Conservation (phyloP, 257 asterid genomes). For the Coffea eugenioides region DNA sequence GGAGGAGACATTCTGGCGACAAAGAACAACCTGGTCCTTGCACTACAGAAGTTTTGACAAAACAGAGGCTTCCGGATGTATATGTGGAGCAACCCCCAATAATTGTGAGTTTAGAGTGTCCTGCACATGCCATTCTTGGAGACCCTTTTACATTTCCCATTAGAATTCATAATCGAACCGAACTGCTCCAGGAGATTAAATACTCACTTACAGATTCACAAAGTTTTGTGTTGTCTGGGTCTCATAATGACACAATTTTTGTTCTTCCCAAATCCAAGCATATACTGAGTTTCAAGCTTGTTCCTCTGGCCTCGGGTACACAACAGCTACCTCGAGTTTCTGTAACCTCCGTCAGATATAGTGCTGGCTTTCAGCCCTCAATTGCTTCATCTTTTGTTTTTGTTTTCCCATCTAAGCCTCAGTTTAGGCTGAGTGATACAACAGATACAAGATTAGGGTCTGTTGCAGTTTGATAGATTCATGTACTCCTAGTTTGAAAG, state of each 20-base stretch:
- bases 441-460: slow-evolving; percentile 23
- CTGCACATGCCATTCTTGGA: slow-evolving; percentile 83
- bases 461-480: slow-evolving; percentile 28
- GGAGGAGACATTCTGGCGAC: slow-evolving; percentile 60
- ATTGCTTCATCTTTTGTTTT: slow-evolving; percentile 59
- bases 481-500: not conserved
- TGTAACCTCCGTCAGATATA: slow-evolving; percentile 62
- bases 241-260: slow-evolving; percentile 69
- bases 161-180: slow-evolving; percentile 60
- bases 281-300: slow-evolving; percentile 60
- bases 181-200: slow-evolving; percentile 82
- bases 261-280: slow-evolving; percentile 72
- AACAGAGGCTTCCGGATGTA: slow-evolving; percentile 71
- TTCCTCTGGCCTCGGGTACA: slow-evolving; percentile 75
- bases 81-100: slow-evolving; percentile 69
- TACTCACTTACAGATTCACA: slow-evolving; percentile 81
- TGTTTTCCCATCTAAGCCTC: slow-evolving; percentile 81
- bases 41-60: slow-evolving; percentile 48
- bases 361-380: slow-evolving; percentile 77
- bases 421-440: slow-evolving; percentile 30
- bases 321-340: slow-evolving; percentile 80
- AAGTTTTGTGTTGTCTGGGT: slow-evolving; percentile 75
- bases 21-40: slow-evolving; percentile 26
- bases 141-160: slow-evolving; percentile 59
- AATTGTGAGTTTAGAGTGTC: slow-evolving; percentile 64